Evolutionary conservation across 768 basidiomycete species (phyloP).

Genomic region (Suillus americanus): DNA sequence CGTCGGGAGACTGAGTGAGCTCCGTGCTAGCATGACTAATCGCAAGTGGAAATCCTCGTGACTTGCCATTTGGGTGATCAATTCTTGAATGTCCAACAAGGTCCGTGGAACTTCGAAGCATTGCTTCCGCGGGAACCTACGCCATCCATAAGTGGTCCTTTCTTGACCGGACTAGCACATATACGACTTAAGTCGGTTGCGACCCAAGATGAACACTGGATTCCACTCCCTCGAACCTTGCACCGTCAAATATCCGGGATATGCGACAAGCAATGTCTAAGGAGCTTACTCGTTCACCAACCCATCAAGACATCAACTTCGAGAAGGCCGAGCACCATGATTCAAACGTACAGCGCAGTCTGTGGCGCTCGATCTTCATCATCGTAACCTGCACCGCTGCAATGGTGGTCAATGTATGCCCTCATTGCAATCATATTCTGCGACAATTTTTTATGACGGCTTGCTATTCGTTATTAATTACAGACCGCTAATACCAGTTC

Average conservation of each 20-base stretch:
- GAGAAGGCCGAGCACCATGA: slow-evolving; percentile 10
- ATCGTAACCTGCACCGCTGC: slow-evolving; percentile 40
- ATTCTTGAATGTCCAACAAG: too few species aligned
- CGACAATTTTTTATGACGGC: not conserved
- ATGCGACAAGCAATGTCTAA: not conserved
- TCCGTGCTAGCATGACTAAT: too few species aligned
- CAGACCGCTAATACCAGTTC: slow-evolving; percentile 39
- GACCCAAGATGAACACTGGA: not conserved
- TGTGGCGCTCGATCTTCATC: slow-evolving; percentile 26
- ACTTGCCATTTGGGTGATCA: too few species aligned
- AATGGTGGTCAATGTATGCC: slow-evolving; percentile 36
- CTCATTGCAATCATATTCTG: not conserved
- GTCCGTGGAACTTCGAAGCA: too few species aligned
- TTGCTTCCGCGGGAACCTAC: too few species aligned
- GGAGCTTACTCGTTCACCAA: slow-evolving; percentile 10
- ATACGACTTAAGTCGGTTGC: too few species aligned
- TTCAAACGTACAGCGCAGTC: slow-evolving; percentile 18
- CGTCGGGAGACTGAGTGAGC: too few species aligned
- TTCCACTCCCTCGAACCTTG: not conserved
- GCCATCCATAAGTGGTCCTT: too few species aligned
- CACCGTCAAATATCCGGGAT: not conserved
- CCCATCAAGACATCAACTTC: not conserved
- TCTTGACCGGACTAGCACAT: too few species aligned
- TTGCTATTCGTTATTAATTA: not conserved
- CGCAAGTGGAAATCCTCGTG: too few species aligned